phyloP scores from a whole-genome alignment of 371 early-diverging fungal species.

The Umbelopsis sp. region DNA sequence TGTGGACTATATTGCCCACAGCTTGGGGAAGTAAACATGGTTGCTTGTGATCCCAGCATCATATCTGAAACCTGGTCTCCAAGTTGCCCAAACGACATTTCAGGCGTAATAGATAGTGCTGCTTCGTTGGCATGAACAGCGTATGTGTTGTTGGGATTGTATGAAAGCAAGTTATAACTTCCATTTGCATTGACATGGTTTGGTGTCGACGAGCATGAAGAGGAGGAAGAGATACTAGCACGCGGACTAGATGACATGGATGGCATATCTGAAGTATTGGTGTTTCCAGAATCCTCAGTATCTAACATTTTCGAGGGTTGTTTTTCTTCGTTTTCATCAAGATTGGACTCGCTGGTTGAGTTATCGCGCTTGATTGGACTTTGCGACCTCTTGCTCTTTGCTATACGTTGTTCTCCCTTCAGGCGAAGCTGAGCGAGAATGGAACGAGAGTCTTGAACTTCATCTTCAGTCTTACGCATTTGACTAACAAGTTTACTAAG shows the following conservation, averaged over 20 bases:
- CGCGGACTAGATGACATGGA: conserved; percentile 16
- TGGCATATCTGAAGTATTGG: conserved; percentile 5
- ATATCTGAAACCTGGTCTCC: conserved; percentile 14
- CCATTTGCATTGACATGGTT: not conserved
- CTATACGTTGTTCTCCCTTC: conserved; percentile 46
- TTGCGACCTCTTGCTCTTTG: conserved; percentile 36
- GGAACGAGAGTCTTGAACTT: conserved; percentile 49
- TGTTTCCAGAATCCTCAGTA: not conserved
- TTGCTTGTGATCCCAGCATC: conserved; percentile 4
- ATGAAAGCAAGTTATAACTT: not conserved
- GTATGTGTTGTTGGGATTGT: not conserved
- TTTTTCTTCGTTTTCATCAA: not conserved
- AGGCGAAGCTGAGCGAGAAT: conserved; percentile 48
- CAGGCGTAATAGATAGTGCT: not conserved
- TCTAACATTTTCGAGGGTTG: not conserved
- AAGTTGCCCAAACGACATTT: conserved; percentile 11
- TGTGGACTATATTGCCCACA: conserved; percentile 14
- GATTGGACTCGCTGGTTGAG: not conserved
- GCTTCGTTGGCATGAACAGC: conserved; percentile 2
- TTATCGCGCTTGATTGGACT: not conserved
- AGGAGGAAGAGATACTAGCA: not conserved
- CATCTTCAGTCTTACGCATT: conserved; percentile 44
- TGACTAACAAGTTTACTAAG: conserved; percentile 21
- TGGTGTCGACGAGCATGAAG: conserved; percentile 8
- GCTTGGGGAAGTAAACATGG: conserved; percentile 8